Conservation (phyloP, 352 stramenopile genomes). For the Phytophthora sansomeana region DNA sequence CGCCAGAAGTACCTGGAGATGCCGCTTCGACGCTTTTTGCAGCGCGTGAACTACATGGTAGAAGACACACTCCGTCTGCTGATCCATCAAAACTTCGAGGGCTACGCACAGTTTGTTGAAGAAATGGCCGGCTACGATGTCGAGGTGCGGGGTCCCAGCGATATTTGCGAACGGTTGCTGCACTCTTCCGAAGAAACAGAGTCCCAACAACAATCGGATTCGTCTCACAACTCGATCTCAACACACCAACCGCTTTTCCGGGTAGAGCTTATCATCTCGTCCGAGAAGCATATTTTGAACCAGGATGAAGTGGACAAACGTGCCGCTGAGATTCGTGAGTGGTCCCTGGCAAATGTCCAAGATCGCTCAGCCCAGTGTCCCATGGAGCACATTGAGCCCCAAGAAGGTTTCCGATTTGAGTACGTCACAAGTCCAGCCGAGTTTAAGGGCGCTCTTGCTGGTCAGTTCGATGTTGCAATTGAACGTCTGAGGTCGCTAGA, state of each 20-base stretch:
- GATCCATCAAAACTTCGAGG: conserved; percentile 72
- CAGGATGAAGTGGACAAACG: conserved; percentile 59
- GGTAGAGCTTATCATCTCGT: conserved; percentile 75
- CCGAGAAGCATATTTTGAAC: conserved; percentile 64
- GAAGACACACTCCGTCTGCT: conserved; percentile 74
- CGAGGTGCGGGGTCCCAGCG: conserved; percentile 51
- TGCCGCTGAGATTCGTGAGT: conserved; percentile 67
- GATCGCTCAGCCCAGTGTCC: conserved; percentile 63
- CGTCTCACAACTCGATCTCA: not conserved
- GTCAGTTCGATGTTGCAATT: conserved; percentile 87
- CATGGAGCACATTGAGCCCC: conserved; percentile 50
- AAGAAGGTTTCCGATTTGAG: conserved; percentile 74
- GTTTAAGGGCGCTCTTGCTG: conserved; percentile 75
- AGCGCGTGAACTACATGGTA: conserved; percentile 87
- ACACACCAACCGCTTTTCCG: conserved; percentile 76
- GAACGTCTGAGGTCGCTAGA: conserved; percentile 86
- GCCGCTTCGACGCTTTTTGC: conserved; percentile 62
- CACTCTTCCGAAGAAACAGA: conserved; percentile 12
- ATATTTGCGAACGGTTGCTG: conserved; percentile 45
- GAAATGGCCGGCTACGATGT: conserved; percentile 72
- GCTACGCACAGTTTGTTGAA: conserved; percentile 77
- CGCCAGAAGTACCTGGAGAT: conserved; percentile 74
- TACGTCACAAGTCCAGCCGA: conserved; percentile 73
- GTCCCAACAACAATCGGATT: conserved; percentile 4
- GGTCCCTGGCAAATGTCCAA: conserved; percentile 59